A percentile compares a stretch with the other conserved stretches of the same genome.
These are phyloP conservation scores for Malassezia equina DNA, from an alignment of 1,284 basidiomycete genomes.

Conservation along the genomic window DNA sequence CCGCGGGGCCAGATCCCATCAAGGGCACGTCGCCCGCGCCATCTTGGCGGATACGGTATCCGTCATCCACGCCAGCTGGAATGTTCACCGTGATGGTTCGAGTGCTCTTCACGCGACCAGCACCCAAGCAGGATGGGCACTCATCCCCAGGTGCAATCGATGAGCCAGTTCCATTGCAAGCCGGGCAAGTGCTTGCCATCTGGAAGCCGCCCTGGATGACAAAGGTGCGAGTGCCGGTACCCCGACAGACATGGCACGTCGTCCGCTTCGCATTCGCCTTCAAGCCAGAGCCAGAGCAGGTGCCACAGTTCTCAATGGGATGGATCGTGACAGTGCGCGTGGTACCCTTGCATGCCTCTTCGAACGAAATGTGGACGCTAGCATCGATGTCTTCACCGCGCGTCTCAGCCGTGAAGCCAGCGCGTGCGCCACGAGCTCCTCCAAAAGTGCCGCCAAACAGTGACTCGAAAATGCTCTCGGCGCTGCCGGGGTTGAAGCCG, in stretches of 20 bases:
- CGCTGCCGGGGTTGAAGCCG: constrained; percentile 51
- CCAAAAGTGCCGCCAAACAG: constrained; percentile 64
- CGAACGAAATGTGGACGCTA: constrained; percentile 67
- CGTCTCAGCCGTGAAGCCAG: constrained; percentile 50
- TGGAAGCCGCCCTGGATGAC: constrained; percentile 90
- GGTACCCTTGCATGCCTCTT: constrained; percentile 88
- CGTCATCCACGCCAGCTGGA: constrained; percentile 77
- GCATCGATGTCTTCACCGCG: constrained; percentile 79
- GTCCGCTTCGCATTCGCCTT: constrained; percentile 75
- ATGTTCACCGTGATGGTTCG: constrained; percentile 74
- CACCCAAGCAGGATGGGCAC: constrained; percentile 72
- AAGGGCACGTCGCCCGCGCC: constrained; percentile 77
- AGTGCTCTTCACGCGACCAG: constrained; percentile 73
- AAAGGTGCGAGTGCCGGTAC: constrained; percentile 78
- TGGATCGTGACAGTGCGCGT: constrained; percentile 65
- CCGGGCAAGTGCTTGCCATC: constrained; percentile 82
- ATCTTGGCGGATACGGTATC: constrained; percentile 79
- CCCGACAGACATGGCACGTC: constrained; percentile 71
- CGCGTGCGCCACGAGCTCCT: constrained; percentile 23
- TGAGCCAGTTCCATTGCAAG: constrained; percentile 74
- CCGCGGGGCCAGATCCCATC: constrained; percentile 57
- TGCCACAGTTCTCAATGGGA: constrained; percentile 71
- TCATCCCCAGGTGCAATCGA: constrained; percentile 67
- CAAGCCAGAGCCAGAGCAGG: constrained; percentile 77
- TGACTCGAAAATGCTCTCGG: constrained; percentile 63